Base-by-base conservation (phyloP, 345 rosid genomes). In the Lepidium sativum region DNA sequence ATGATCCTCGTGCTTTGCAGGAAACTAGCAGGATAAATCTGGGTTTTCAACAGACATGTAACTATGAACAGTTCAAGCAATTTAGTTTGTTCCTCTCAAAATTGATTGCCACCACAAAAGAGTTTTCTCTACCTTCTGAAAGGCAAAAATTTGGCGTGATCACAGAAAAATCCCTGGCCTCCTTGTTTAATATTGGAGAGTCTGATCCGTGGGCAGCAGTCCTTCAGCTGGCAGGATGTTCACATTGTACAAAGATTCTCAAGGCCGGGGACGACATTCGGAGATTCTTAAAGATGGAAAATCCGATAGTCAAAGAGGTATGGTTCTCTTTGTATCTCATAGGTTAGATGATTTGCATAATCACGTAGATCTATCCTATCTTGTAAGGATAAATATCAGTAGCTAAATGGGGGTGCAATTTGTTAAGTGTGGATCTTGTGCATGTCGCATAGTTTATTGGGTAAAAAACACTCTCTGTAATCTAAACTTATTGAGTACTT, bases 91-190 rank as follows among this genome's bases (percentile, higher is more conserved):
- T 90, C 79, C 83, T 90, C 74, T 73, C 82, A 1, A 79, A 78
- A 56, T 78, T 84, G 64, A 73, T 81, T 69, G 70, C 76, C 56
- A 58, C 73, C 53, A 79, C 81, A 21, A 80, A 90, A 68, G 92
- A 87, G 54, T 84, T 80, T 67, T 86, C 83, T 37, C 73, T 90
- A 48, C 89, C 90, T 51, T 77, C 84, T 9, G 85, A 87, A 76
- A 82, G 73, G 70, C 81, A 80, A 69, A 80, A 83, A 62, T 86
- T 90, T 83, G 99, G 96, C 39, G 71, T 86, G 67, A 75, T 90
- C 74, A 82, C 94, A 32, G 81, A 84, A 48, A 67, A 52, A 75
- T 79, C 85, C 41, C 66, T 90, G 77, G 78, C 84, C 69, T 68
- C 89, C 37, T 68, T 76, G 31, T 80, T 83, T 71, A 82, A 74